These are phyloP conservation scores for Diaporthe vexans DNA, from an alignment of 2,329 filamentous ascomycete species.

Conservation along the genomic window DNA sequence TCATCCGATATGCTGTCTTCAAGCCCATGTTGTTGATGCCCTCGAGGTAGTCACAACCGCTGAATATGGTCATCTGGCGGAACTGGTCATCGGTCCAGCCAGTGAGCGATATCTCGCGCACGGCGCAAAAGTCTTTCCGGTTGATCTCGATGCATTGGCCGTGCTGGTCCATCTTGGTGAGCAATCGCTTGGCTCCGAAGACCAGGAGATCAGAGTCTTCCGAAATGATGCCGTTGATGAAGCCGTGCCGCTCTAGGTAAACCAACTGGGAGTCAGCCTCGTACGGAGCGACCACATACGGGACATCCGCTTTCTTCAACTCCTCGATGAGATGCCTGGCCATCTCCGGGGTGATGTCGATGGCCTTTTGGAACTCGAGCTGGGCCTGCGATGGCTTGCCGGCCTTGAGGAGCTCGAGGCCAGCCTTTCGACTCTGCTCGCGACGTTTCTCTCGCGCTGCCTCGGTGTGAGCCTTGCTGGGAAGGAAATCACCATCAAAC, in stretches of 20 bases:
- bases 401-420: constrained; percentile 83
- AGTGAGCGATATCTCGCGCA: constrained; percentile 87
- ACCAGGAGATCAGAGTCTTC: constrained; percentile 97
- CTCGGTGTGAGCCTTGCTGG: constrained; percentile 93
- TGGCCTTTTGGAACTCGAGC: constrained; percentile 90
- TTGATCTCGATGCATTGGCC: constrained; percentile 95
- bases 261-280: constrained; percentile 98
- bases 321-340: constrained; percentile 92
- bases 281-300: constrained; percentile 95
- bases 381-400: constrained; percentile 87
- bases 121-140: constrained; percentile 88
- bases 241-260: constrained; percentile 88
- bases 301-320: constrained; percentile 82
- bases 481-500: constrained; percentile 95
- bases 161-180: constrained; percentile 95
- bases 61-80: constrained; percentile 94
- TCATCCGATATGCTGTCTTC: constrained; percentile 92
- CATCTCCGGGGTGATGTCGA: constrained; percentile 98
- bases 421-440: constrained; percentile 81
- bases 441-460: constrained; percentile 80
- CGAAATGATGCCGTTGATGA: constrained; percentile 89
- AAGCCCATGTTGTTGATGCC: constrained; percentile 88
- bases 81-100: constrained; percentile 96
- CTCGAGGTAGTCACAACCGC: constrained; percentile 94
- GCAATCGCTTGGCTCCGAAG: constrained; percentile 89